These are phyloP conservation scores for Jatropha curcas DNA, from an alignment of 345 rosid genomes.

Conservation along the genomic window DNA sequence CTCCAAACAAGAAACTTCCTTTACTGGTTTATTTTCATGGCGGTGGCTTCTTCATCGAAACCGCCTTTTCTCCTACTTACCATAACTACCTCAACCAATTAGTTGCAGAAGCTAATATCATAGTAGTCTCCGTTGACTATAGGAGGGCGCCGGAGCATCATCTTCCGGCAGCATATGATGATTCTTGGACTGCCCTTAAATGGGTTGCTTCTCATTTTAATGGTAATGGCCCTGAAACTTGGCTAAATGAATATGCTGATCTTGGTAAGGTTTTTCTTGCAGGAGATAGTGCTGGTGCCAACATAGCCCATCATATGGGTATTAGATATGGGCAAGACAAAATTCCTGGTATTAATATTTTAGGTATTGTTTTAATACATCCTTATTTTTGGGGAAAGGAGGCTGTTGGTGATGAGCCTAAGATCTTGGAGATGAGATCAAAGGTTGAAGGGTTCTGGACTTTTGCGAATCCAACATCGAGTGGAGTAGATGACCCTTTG, in stretches of 20 bases:
- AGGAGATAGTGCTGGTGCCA: slow-evolving; percentile 25
- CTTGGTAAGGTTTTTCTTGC: slow-evolving; percentile 7
- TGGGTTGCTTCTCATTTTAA: slow-evolving; percentile 20
- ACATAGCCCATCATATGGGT: slow-evolving; percentile 18
- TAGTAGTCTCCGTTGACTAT: slow-evolving; percentile 45
- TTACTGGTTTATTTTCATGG: slow-evolving; percentile 57
- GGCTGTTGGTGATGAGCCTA: too few species aligned
- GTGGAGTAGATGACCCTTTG: too few species aligned
- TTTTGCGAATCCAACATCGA: too few species aligned
- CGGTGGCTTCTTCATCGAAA: slow-evolving; percentile 47
- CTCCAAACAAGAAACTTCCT: slow-evolving; percentile 31
- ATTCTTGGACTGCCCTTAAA: slow-evolving; percentile 42
- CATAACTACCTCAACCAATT: slow-evolving; percentile 29
- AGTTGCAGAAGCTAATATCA: too few species aligned
- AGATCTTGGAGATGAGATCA: too few species aligned
- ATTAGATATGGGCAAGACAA: background rate
- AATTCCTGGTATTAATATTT: background rate
- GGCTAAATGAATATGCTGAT: slow-evolving; percentile 17
- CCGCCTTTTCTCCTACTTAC: slow-evolving; percentile 36
- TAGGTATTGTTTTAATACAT: too few species aligned
- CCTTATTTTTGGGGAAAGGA: too few species aligned
- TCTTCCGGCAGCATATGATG: slow-evolving; percentile 45
- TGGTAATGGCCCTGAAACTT: slow-evolving; percentile 18
- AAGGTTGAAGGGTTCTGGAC: too few species aligned
- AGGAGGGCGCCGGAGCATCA: slow-evolving; percentile 51